Conservation (phyloP, 2,329 filamentous ascomycete genomes). For the Chalaropsis ovoidea region DNA sequence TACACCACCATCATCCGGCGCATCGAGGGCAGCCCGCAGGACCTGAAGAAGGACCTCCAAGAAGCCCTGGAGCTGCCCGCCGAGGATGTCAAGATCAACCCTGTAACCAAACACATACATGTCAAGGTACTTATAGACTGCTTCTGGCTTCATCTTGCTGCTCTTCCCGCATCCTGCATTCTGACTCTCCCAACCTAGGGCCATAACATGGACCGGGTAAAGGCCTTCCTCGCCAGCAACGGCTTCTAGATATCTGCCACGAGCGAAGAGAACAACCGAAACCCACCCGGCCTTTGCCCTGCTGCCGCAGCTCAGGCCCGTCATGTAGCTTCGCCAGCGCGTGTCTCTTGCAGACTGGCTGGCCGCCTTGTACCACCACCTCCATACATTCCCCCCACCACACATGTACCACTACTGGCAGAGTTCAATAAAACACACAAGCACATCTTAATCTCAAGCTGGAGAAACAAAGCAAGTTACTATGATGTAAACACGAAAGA, state of each 20-base stretch:
- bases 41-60: conserved; percentile 54
- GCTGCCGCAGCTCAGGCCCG: background rate
- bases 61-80: conserved; percentile 47
- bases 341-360: background rate
- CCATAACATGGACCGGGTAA: conserved; percentile 19
- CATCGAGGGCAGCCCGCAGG: conserved; percentile 60
- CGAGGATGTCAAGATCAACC: conserved; percentile 45
- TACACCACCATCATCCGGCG: conserved; percentile 67
- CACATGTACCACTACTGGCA: conserved; percentile 7
- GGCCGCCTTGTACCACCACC: background rate
- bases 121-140: conserved; percentile 48
- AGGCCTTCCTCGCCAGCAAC: conserved; percentile 31
- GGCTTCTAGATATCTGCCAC: conserved; percentile 32
- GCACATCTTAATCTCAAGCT: background rate
- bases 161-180: background rate
- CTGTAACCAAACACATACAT: conserved; percentile 60
- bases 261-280: background rate
- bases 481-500: background rate
- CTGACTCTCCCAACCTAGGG: conserved; percentile 17
- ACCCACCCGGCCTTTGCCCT: background rate
- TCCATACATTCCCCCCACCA: background rate
- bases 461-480: conserved; percentile 5
- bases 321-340: background rate
- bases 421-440: background rate
- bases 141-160: background rate